Conservation (phyloP, 768 basidiomycete species). For the Suillus subluteus region DNA sequence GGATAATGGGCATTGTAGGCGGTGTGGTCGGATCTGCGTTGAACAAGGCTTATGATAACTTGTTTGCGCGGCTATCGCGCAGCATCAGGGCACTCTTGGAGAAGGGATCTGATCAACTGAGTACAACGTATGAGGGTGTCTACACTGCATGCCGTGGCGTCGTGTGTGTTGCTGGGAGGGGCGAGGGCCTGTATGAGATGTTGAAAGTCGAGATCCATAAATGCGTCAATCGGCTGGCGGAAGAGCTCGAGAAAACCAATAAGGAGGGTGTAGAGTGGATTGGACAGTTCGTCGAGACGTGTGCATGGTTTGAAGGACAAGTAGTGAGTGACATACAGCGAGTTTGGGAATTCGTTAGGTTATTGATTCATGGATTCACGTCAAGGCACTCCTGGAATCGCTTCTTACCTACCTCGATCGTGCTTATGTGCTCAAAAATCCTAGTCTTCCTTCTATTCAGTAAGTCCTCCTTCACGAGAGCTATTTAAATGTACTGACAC, state of each 20-base stretch:
- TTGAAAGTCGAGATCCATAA: constrained; percentile 65
- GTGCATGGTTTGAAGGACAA: constrained; percentile 66
- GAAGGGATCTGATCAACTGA: constrained; percentile 39
- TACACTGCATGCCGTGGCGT: constrained; percentile 59
- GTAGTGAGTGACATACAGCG: constrained; percentile 49
- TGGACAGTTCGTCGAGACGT: constrained; percentile 52
- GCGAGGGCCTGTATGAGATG: constrained; percentile 59
- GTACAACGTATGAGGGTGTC: constrained; percentile 58
- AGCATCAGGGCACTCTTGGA: constrained; percentile 48
- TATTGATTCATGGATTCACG: constrained; percentile 10
- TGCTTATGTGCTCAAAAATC: constrained; percentile 52
- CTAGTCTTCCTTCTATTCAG: constrained; percentile 47
- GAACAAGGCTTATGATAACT: constrained; percentile 13
- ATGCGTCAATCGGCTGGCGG: constrained; percentile 46
- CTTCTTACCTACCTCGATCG: constrained; percentile 76
- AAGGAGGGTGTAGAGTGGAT: constrained; percentile 56
- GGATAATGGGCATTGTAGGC: background rate
- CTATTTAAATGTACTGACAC: background rate
- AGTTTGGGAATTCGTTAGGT: background rate
- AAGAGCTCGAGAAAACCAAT: constrained; percentile 36
- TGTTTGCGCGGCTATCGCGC: constrained; percentile 35
- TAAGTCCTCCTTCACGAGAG: constrained; percentile 30
- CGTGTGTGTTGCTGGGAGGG: constrained; percentile 55
- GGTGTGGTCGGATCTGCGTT: constrained; percentile 6
- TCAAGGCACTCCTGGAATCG: constrained; percentile 60